phyloP scores from a whole-genome alignment of 139 green algal species.

The Chlamydomonas sp. region DNA sequence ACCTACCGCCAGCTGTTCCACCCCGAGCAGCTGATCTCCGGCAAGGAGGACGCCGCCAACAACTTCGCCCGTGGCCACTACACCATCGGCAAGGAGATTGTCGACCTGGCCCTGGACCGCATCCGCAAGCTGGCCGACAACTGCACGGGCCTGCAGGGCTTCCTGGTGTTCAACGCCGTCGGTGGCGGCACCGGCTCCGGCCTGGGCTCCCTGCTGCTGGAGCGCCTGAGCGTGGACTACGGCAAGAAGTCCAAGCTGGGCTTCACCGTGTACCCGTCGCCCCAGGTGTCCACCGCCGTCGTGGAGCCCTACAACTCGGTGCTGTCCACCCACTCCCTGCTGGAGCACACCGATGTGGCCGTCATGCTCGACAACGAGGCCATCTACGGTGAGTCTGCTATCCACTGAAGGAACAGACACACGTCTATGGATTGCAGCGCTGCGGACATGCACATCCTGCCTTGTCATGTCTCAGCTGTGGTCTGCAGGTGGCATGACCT shows the following conservation, averaged over 20 bases:
- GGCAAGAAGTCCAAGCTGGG: slow-evolving; percentile 99
- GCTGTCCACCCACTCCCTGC: slow-evolving; percentile 96
- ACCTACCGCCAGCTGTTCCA: slow-evolving; percentile 98
- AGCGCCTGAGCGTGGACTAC: slow-evolving; percentile 98
- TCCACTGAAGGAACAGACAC: too few relatives aligned
- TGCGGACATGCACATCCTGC: too few relatives aligned
- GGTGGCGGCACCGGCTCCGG: slow-evolving; percentile 95
- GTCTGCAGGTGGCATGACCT: background rate
- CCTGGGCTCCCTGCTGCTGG: slow-evolving; percentile 96
- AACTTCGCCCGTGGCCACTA: slow-evolving; percentile 88
- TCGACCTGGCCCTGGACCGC: slow-evolving; percentile 91
- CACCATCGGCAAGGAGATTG: slow-evolving; percentile 97
- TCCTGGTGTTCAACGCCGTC: slow-evolving; percentile 97
- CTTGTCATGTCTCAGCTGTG: background rate
- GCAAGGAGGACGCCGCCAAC: slow-evolving; percentile 88
- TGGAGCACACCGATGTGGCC: slow-evolving; percentile 98
- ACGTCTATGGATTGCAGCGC: too few relatives aligned
- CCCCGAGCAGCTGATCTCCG: slow-evolving; percentile 97
- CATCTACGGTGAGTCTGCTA: slow-evolving; percentile 76
- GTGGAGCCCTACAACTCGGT: slow-evolving; percentile 98
- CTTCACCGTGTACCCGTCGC: slow-evolving; percentile 97
- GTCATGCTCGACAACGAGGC: slow-evolving; percentile 98
- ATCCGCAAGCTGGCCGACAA: slow-evolving; percentile 98
- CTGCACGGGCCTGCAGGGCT: slow-evolving; percentile 97
- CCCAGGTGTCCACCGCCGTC: slow-evolving; percentile 94